Base-by-base conservation (phyloP, 768 basidiomycete genomes). In the Calvatia gigantea region DNA sequence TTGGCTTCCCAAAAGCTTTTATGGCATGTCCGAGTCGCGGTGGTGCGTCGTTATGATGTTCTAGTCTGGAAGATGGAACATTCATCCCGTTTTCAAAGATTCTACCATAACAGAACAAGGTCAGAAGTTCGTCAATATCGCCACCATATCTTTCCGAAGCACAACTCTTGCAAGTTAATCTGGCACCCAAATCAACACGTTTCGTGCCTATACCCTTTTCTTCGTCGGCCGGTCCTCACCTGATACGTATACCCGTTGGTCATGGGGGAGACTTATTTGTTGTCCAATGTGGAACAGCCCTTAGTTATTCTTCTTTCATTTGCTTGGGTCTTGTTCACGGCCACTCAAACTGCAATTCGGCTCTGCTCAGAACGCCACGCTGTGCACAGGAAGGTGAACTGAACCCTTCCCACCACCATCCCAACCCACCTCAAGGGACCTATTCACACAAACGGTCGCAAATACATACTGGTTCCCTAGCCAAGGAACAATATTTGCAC, bases 221-320 rank as follows among this genome's bases (percentile, higher is more conserved):
- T n/a, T 17, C 6, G 25, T 31, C 35, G 25, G 25, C 38, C 46
- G 12, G 14, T 21, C 25, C 21, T 7, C 27, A 55, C 48, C 4
- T 37, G 17, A 31, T 55, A n/a, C 54, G 54, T 4, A 47, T 55
- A 47, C 54, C 54, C 37, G 14, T 47, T 7, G 54, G 54, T 17
- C 44, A 47, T 27, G 4, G 2, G 15, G 15, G 32, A 6, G 37
- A 55, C 17, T 37, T 55, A 1, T 3, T 15, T 23, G 19, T 41
- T 5, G 42, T 52, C 6, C 51, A 43, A 19, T 43, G 29, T 32
- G 39, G 51, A 21, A 54, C 52, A 8, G 52, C 43, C 14, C 11
- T 35, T 37, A n/a, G 35, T 46, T 23, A 38, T 54, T 32, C 43
- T 54, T 37, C 43, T 45, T 27, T 54, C 43, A 6, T 52, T 52